Base-by-base conservation (phyloP, 176 grass and related monocot species). In the Avena atlantica region DNA sequence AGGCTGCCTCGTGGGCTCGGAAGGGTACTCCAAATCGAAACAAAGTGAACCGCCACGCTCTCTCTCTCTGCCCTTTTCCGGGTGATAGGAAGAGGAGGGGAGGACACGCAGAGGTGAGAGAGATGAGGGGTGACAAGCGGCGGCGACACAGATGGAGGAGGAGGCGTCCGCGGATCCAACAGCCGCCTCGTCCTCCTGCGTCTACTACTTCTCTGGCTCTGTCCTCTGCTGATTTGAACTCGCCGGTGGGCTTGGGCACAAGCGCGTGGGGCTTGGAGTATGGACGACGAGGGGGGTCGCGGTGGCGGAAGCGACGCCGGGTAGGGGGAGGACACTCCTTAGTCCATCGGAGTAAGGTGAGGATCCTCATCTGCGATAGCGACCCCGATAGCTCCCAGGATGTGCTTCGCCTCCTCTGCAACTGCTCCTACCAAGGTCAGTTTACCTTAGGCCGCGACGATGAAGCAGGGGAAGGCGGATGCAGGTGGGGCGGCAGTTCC, bases 281-380 rank as follows among this genome's bases (percentile, higher is more conserved):
- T 93, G 88, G 82, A 58, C 64, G 86, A 81, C 78, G 79, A 89
- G 47, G 84, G 61, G 67, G 67, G 62, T 55, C 87, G 86, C 61
- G 24, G 56, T n/a, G 70, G 86, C 42, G 68, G 69, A 27, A n/a
- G 79, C 17, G 85, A 60, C 25, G 70, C 64, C 2, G 83, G 45
- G 44, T 58, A 9, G 69, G 44, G 40, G 86, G 66, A 45, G 84
- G 86, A 8, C 90, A 87, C 57, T 81, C 84, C 78, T 91, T 94
- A 52, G 84, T 98, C 15, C 93, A 98, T 71, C 83, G 96, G 70
- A 98, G 92, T 85, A 98, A 95, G 86, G 96, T 98, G 9, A 90
- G 92, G 91, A 98, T 98, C 45, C 81, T 98, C 42, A 81, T 98
- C 10, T 95, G 93, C 71, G 96, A 95, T 70, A 87, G 87, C 19